These are phyloP conservation scores for Rhodomyrtus psidioides DNA, from an alignment of 441 rosid genomes.

Conservation along the genomic window DNA sequence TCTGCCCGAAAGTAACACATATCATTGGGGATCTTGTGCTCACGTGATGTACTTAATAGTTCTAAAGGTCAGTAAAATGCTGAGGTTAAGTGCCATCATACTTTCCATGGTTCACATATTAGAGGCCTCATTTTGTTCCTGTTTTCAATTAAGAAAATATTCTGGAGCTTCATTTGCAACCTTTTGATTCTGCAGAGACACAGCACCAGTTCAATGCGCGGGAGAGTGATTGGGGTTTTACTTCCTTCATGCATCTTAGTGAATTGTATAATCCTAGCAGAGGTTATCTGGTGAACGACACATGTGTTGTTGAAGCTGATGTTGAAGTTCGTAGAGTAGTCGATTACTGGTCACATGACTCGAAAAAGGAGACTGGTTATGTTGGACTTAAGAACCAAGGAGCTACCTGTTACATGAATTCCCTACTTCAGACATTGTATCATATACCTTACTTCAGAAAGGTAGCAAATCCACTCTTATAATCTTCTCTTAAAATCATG, in stretches of 20 bases:
- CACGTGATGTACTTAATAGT: not conserved
- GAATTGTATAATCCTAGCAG: conserved; percentile 62
- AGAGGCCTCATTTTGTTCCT: not conserved
- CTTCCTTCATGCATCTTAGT: conserved; percentile 70
- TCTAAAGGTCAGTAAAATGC: not conserved
- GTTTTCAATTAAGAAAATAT: not conserved
- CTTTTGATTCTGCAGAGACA: conserved; percentile 34
- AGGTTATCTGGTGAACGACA: conserved; percentile 64
- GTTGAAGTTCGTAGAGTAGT: conserved; percentile 60
- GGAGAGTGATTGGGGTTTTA: conserved; percentile 77
- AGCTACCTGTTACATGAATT: conserved; percentile 79
- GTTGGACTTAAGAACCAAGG: conserved; percentile 84
- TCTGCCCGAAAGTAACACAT: not conserved
- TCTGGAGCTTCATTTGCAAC: not conserved
- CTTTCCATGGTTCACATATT: not conserved
- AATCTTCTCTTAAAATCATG: not conserved
- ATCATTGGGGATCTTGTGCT: not conserved
- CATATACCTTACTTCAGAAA: conserved; percentile 76
- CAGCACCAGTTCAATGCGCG: conserved; percentile 67
- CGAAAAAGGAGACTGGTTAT: conserved; percentile 70
- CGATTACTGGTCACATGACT: conserved; percentile 68
- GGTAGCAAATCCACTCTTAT: conserved; percentile 18
- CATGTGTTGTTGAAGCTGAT: conserved; percentile 57
- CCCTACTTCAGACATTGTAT: conserved; percentile 70
- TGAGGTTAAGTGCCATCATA: not conserved